A percentile compares a stretch with the other conserved stretches of the same genome.
Conservation (phyloP, 345 rosid genomes). For the Melaleuca quinquenervia region DNA sequence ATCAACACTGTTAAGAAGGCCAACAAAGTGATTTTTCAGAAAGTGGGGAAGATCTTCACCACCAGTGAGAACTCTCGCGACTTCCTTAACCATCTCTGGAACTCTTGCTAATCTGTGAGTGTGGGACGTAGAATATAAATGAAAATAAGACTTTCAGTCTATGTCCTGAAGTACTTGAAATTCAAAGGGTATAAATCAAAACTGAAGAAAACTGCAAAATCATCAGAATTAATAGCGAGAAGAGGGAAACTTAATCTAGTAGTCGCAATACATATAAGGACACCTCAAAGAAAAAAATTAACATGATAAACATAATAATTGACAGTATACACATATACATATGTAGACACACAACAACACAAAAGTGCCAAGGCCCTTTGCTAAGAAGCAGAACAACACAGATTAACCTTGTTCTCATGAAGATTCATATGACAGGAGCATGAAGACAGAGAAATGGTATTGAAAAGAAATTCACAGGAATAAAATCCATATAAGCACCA, state of each 20-base stretch:
- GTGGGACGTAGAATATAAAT: background rate
- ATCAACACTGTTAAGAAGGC: slow-evolving; percentile 88
- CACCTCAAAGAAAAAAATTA: background rate
- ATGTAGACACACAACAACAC: background rate
- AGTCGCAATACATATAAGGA: background rate
- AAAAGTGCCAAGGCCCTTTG: background rate
- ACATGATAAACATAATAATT: background rate
- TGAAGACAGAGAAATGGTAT: background rate
- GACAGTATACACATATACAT: background rate
- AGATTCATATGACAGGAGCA: background rate
- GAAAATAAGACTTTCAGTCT: background rate
- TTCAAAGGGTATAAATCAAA: background rate
- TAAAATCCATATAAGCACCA: background rate
- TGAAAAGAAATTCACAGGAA: background rate
- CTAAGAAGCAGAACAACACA: background rate
- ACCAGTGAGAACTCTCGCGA: slow-evolving; percentile 66
- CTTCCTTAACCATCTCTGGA: slow-evolving; percentile 68
- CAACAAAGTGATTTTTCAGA: slow-evolving; percentile 92
- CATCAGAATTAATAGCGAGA: background rate
- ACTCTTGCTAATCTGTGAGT: slow-evolving; percentile 59
- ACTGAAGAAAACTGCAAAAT: background rate
- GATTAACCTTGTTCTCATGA: background rate
- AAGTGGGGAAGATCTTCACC: slow-evolving; percentile 77
- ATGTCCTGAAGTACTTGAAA: background rate
- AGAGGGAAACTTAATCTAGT: background rate